Base-by-base conservation (phyloP, 2,329 filamentous ascomycete genomes). In the Pseudopyricularia cyperi region DNA sequence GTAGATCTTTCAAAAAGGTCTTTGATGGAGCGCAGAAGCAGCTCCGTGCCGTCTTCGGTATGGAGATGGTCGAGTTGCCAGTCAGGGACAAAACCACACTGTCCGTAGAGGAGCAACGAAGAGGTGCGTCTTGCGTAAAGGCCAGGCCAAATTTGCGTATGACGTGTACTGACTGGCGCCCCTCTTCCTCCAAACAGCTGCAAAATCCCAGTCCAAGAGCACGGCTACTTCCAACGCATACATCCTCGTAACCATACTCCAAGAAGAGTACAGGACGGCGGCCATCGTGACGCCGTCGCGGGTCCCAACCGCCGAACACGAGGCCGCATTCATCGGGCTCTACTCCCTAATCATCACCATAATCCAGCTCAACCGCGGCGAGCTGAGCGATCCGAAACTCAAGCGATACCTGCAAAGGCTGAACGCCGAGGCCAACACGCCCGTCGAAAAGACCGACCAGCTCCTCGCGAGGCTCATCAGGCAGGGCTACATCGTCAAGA, bases 21-120 rank as follows among this genome's bases (percentile, higher is more conserved):
- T 96, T 95, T 61, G 77, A 79, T 0, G 72, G 77, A 39, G 88
- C 91, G 42, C 91, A 98, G 65, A 67, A 71, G 33, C 78, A 86
- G 57, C 71, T 98, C 35, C 72, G 75, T 48, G 69, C 70, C 2
- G 76, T 83, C 1, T 97, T 95, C 67, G 93, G 93, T n/a, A 95
- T 97, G 89, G 78, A 90, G 64, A 78, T 98, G 74, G 75, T 80
- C 4, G 90, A 96, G 67, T 73, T 97, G 49, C 89, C 93, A 0
- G 73, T 77, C 1, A 79, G 78, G 61, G 91, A 96, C 61, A 94
- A 89, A 66, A 76, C 87, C 48, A 89, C 89, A 0, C 68, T 95
- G 58, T 64, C 60, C 4, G 52, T 63, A 33, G 82, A 81, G 54
- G 87, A 95, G 57, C 79, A 79, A 63, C 80, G 88, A 59, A 83